These are phyloP conservation scores for Berberis vulgaris DNA, from an alignment of 164 flowering plant genomes.

Conservation along the genomic window DNA sequence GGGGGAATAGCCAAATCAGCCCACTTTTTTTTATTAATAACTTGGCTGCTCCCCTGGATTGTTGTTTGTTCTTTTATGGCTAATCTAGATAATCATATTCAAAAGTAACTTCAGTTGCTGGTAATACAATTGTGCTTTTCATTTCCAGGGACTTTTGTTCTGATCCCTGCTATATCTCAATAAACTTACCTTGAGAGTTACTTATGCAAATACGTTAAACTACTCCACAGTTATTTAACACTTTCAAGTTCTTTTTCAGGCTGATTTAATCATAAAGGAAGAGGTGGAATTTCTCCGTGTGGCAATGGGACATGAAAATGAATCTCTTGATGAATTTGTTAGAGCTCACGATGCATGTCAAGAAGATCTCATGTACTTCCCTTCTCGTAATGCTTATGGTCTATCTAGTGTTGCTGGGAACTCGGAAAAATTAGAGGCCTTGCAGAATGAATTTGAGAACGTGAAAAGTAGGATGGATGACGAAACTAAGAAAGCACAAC, in stretches of 20 bases:
- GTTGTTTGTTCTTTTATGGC: no score
- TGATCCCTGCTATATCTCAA: no score
- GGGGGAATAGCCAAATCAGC: no score
- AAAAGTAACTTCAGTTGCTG: no score
- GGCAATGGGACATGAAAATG: slow-evolving; percentile 91
- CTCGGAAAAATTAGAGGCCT: slow-evolving; percentile 69
- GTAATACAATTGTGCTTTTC: no score
- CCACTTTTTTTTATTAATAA: no score
- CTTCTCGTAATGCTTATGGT: slow-evolving; percentile 77
- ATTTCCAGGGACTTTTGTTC: no score
- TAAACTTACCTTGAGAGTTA: no score
- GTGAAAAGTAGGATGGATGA: slow-evolving; percentile 78
- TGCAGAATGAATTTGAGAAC: slow-evolving; percentile 77
- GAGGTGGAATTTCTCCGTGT: slow-evolving; percentile 66
- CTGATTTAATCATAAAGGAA: slow-evolving; percentile 51
- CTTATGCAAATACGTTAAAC: background rate
- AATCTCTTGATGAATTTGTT: slow-evolving; percentile 71
- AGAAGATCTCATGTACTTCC: slow-evolving; percentile 89
- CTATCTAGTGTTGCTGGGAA: slow-evolving; percentile 91
- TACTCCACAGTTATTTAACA: background rate
- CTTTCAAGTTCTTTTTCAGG: slow-evolving; percentile 33
- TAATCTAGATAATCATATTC: no score
- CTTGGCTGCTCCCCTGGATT: no score
- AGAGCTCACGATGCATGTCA: slow-evolving; percentile 84
- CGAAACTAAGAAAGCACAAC: slow-evolving; percentile 74